These are phyloP conservation scores for Camelina hispida DNA, from an alignment of 345 rosid genomes.

Conservation along the genomic window DNA sequence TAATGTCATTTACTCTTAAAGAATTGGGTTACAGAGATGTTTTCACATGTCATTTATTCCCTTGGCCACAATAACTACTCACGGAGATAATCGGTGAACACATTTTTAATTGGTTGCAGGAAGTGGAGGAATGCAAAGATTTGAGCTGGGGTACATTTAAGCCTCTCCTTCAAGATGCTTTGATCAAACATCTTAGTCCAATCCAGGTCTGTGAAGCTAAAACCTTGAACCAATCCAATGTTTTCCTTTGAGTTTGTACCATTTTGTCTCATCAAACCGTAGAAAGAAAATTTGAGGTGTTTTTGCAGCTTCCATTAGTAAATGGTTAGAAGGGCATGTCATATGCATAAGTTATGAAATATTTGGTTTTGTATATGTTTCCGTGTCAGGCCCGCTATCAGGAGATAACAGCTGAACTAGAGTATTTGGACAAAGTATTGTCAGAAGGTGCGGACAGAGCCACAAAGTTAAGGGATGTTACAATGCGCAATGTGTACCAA, in stretches of 20 bases:
- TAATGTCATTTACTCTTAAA: background rate
- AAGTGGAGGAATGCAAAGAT: too few relatives aligned
- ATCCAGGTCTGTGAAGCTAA: too few relatives aligned
- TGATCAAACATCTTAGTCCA: too few relatives aligned
- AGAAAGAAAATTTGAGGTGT: background rate
- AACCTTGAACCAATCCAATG: too few relatives aligned
- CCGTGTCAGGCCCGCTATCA: conserved; percentile 60
- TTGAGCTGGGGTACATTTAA: too few relatives aligned
- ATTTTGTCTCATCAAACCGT: background rate
- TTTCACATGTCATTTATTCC: conserved; percentile 19
- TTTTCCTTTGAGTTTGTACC: too few relatives aligned
- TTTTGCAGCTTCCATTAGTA: background rate
- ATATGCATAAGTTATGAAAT: background rate
- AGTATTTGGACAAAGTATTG: conserved; percentile 65
- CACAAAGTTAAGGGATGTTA: conserved; percentile 63
- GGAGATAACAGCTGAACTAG: conserved; percentile 71
- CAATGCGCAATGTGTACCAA: conserved; percentile 64
- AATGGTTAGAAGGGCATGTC: conserved; percentile 17
- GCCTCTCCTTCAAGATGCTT: too few relatives aligned
- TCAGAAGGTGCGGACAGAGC: conserved; percentile 71
- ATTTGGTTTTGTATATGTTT: background rate
- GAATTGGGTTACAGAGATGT: background rate
- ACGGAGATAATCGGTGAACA: background rate
- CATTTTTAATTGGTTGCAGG: conserved; percentile 50
- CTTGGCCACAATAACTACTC: background rate